A percentile compares a stretch with the other conserved stretches of the same genome.
These are phyloP conservation scores for Peronospora destructor DNA, from an alignment of 352 stramenopile genomes.

Conservation along the genomic window DNA sequence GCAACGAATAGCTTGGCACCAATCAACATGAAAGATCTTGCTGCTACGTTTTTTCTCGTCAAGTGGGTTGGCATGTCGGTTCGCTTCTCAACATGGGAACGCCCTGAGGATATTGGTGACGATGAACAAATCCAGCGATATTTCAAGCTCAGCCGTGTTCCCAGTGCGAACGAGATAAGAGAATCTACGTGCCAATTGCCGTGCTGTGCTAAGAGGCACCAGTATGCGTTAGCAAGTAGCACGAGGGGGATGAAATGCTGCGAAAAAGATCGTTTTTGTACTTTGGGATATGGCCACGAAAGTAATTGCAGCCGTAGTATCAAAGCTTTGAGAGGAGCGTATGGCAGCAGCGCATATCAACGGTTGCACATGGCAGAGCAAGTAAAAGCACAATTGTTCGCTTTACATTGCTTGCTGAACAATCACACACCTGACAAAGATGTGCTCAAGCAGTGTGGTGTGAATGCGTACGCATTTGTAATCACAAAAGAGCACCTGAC, in stretches of 20 bases:
- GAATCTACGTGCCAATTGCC: slow-evolving; percentile 81
- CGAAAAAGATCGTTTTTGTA: slow-evolving; percentile 80
- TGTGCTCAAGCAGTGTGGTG: slow-evolving; percentile 83
- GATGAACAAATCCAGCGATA: slow-evolving; percentile 86
- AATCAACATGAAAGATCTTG: slow-evolving; percentile 29
- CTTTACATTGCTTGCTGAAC: slow-evolving; percentile 84
- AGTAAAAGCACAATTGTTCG: slow-evolving; percentile 83
- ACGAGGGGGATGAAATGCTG: slow-evolving; percentile 47
- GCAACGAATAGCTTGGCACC: slow-evolving; percentile 21
- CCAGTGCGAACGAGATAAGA: slow-evolving; percentile 73
- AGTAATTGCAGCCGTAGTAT: slow-evolving; percentile 77
- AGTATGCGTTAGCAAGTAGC: slow-evolving; percentile 42
- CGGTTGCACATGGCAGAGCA: slow-evolving; percentile 78
- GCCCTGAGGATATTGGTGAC: slow-evolving; percentile 82
- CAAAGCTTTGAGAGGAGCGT: slow-evolving; percentile 53
- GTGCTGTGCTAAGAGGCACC: slow-evolving; percentile 76
- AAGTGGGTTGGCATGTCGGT: slow-evolving; percentile 85
- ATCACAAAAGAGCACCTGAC: slow-evolving; percentile 62
- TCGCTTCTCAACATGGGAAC: slow-evolving; percentile 84
- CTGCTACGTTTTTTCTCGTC: slow-evolving; percentile 80
- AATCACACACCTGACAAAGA: slow-evolving; percentile 81
- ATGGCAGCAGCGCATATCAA: slow-evolving; percentile 59
- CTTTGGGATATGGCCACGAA: slow-evolving; percentile 60
- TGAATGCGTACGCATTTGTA: slow-evolving; percentile 73
- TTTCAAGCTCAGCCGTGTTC: slow-evolving; percentile 83